phyloP scores from a whole-genome alignment of 768 basidiomycete species.

The Daedalea quercina region DNA sequence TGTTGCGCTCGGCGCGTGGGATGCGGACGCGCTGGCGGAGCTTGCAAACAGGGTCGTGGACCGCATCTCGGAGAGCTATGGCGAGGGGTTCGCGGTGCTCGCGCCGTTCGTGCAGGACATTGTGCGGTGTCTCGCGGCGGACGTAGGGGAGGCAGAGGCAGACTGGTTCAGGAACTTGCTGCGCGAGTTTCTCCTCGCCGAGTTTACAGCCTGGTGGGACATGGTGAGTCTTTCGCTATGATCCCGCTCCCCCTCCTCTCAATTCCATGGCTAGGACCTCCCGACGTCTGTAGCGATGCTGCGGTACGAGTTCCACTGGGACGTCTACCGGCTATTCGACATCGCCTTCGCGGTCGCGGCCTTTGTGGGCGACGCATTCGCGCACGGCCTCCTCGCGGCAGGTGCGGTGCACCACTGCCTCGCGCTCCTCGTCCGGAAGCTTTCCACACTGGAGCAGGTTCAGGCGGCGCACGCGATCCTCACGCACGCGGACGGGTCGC shows the following conservation, averaged over 20 bases:
- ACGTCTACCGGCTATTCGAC: background rate
- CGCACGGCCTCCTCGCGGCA: background rate
- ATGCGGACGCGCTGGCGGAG: conserved; percentile 1
- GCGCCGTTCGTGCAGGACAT: conserved; percentile 8
- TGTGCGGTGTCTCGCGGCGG: background rate
- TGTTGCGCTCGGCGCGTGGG: conserved; percentile 7
- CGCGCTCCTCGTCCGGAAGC: conserved; percentile 1
- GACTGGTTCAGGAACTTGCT: conserved; percentile 1
- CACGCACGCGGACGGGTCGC: conserved; percentile 1
- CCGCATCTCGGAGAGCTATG: conserved; percentile 5
- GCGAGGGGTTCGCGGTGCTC: background rate
- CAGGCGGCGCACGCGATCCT: conserved; percentile 8
- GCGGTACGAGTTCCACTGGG: background rate
- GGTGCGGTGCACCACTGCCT: conserved; percentile 5
- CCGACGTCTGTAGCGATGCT: background rate
- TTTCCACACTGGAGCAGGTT: conserved; percentile 11
- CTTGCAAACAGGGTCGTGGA: conserved; percentile 6
- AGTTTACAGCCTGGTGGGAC: conserved; percentile 10
- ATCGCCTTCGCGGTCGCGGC: conserved; percentile 3
- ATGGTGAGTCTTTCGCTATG: conserved; percentile 1
- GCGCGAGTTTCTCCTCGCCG: background rate
- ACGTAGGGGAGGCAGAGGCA: background rate
- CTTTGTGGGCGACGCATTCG: conserved; percentile 9
- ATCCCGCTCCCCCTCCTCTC: background rate
- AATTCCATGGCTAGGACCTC: background rate